Conservation (phyloP, 352 stramenopile species). For the Phytophthora hibernalis region DNA sequence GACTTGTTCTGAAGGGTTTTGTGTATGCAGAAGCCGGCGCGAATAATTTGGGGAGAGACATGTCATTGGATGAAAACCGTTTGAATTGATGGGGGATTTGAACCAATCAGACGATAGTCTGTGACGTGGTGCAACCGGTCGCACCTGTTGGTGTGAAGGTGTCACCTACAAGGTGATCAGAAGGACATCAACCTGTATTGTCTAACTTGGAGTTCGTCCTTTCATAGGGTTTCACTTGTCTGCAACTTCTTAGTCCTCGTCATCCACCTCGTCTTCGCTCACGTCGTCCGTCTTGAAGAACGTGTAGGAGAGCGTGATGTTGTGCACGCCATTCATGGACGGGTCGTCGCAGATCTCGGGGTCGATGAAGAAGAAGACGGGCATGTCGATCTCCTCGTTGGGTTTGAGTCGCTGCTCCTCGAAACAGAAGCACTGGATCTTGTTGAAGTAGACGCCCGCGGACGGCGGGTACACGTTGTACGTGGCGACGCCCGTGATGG, state of each 20-base stretch:
- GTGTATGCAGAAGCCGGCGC: constrained; percentile 6
- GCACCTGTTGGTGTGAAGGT: too few relatives aligned
- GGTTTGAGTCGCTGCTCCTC: constrained; percentile 98
- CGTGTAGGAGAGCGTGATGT: constrained; percentile 98
- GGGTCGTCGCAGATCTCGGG: constrained; percentile 98
- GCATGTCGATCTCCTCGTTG: constrained; percentile 99
- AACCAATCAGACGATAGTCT: constrained; percentile 6
- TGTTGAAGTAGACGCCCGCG: constrained; percentile 99
- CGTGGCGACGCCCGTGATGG: constrained; percentile 99
- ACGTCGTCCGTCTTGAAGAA: constrained; percentile 98
- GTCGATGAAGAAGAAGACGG: constrained; percentile 99
- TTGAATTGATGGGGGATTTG: constrained; percentile 8
- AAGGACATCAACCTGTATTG: not conserved
- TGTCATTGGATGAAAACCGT: constrained; percentile 15
- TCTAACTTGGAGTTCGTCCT: constrained; percentile 9
- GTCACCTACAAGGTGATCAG: not conserved
- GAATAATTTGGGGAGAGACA: constrained; percentile 7
- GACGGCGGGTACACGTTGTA: constrained; percentile 99
- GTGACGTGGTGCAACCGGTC: constrained; percentile 16
- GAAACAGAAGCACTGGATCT: constrained; percentile 99
- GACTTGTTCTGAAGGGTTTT: constrained; percentile 11
- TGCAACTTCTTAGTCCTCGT: constrained; percentile 48
- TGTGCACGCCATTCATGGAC: constrained; percentile 95
- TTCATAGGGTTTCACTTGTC: not conserved
- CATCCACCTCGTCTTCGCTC: constrained; percentile 89